A percentile compares a stretch with the other conserved stretches of the same genome.
Conservation (phyloP, 805 yeast genomes). For the Monosporozyma unispora region DNA sequence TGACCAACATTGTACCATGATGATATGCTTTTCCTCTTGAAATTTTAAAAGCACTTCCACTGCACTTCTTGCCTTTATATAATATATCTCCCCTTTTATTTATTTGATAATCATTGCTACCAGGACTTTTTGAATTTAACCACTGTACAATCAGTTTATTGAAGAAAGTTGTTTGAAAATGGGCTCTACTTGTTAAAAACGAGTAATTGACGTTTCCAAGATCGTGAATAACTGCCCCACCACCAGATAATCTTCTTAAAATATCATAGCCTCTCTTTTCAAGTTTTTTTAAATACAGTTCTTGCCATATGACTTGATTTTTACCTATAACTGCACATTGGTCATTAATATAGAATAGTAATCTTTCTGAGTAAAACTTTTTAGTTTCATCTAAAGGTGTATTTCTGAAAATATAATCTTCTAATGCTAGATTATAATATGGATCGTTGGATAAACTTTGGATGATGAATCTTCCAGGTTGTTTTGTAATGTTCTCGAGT, state of each 20-base stretch:
- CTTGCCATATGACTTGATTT: conserved; percentile 93
- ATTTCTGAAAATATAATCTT: conserved; percentile 60
- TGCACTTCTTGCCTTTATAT: conserved; percentile 49
- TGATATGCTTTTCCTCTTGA: conserved; percentile 78
- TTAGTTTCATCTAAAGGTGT: conserved; percentile 38
- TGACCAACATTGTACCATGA: conserved; percentile 89
- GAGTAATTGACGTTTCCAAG: conserved; percentile 81
- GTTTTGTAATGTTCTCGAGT: conserved; percentile 18
- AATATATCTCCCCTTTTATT: conserved; percentile 65
- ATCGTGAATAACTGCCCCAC: conserved; percentile 96
- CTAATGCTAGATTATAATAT: conserved; percentile 68
- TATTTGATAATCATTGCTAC: conserved; percentile 4
- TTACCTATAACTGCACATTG: conserved; percentile 93
- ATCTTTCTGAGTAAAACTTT: conserved; percentile 35
- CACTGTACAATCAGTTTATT: conserved; percentile 38
- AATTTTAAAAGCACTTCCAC: conserved; percentile 90
- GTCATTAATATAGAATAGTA: conserved; percentile 64
- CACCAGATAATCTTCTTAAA: conserved; percentile 79
- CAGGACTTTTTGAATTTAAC: conserved; percentile 6
- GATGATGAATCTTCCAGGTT: conserved; percentile 53
- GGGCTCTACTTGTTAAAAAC: conserved; percentile 58
- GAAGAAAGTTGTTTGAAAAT: conserved; percentile 53
- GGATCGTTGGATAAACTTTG: conserved; percentile 48
- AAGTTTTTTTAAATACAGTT: conserved; percentile 54
- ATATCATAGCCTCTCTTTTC: conserved; percentile 48